Evolutionary conservation across 768 basidiomycete genomes (phyloP).

Genomic region (Suillus subaureus): DNA sequence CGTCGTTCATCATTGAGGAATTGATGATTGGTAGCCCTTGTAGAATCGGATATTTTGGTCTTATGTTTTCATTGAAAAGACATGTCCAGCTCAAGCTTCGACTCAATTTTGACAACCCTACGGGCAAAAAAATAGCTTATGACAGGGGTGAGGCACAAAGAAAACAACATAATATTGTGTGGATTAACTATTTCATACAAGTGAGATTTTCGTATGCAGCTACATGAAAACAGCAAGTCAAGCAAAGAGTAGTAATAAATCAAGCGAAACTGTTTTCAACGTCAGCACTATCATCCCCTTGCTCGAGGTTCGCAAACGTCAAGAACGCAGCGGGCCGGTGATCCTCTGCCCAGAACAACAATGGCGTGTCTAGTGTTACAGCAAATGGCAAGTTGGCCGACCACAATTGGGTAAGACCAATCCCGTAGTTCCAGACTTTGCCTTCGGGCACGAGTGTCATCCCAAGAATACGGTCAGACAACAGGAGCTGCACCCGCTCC

Average conservation of each 20-base stretch:
- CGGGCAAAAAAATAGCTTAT: constrained; percentile 4
- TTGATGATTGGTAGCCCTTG: not conserved
- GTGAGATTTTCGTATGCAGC: constrained; percentile 6
- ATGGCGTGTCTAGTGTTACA: constrained; percentile 89
- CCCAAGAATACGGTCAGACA: constrained; percentile 94
- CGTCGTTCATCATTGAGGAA: too few relatives aligned
- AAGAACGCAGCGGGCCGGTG: constrained; percentile 95
- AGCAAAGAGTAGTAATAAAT: constrained; percentile 27
- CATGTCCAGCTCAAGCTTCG: too few relatives aligned
- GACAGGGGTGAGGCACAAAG: not conserved
- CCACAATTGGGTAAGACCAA: constrained; percentile 93
- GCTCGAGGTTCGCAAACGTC: constrained; percentile 89
- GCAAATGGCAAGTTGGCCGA: constrained; percentile 77
- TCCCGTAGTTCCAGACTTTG: constrained; percentile 95
- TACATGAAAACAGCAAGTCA: constrained; percentile 9
- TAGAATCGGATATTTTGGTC: not conserved
- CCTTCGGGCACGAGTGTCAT: constrained; percentile 96
- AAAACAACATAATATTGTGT: not conserved
- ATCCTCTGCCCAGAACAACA: constrained; percentile 95
- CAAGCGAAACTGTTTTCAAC: constrained; percentile 94
- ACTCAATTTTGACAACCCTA: not conserved
- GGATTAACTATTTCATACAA: constrained; percentile 3
- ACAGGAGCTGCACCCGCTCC: constrained; percentile 87
- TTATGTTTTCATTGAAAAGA: too few relatives aligned
- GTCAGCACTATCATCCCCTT: constrained; percentile 91